Conservation (phyloP, 192 early-diverging fungal species). For the Podila epicladia region DNA sequence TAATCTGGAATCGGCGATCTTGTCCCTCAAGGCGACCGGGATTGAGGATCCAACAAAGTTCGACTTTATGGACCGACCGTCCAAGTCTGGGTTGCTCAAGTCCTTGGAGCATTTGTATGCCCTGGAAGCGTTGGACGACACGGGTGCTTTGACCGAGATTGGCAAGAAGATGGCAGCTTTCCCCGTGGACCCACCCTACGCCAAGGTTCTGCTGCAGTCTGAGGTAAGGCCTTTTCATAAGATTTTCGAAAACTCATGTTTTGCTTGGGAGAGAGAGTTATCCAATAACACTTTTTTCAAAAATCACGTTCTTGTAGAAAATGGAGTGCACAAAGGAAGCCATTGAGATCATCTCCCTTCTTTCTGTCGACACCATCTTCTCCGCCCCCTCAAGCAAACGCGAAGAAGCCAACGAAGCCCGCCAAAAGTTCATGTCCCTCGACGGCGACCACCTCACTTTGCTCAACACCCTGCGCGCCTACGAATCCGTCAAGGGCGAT, state of each 20-base stretch:
- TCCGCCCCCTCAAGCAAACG: constrained; percentile 88
- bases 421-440: constrained; percentile 80
- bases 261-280: too few species aligned
- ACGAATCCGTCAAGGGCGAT: constrained; percentile 81
- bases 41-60: constrained; percentile 90
- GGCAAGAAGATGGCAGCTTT: constrained; percentile 90
- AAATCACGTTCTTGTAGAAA: constrained; percentile 45
- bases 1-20: constrained; percentile 85
- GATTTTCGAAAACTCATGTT: too few species aligned
- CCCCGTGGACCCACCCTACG: constrained; percentile 89
- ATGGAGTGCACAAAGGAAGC: constrained; percentile 86
- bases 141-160: constrained; percentile 78
- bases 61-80: constrained; percentile 96
- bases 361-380: constrained; percentile 94
- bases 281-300: not conserved
- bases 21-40: constrained; percentile 92
- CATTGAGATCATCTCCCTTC: constrained; percentile 88
- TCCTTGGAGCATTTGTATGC: constrained; percentile 92
- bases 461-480: constrained; percentile 84
- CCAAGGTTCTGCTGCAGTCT: constrained; percentile 92
- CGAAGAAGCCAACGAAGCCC: constrained; percentile 84
- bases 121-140: constrained; percentile 86
- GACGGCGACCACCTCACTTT: constrained; percentile 97
- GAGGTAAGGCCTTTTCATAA: constrained; percentile 41
- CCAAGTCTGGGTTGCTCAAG: constrained; percentile 73